Conservation (phyloP, 2,329 filamentous ascomycete genomes). For the Colletotrichum cordylinicola region DNA sequence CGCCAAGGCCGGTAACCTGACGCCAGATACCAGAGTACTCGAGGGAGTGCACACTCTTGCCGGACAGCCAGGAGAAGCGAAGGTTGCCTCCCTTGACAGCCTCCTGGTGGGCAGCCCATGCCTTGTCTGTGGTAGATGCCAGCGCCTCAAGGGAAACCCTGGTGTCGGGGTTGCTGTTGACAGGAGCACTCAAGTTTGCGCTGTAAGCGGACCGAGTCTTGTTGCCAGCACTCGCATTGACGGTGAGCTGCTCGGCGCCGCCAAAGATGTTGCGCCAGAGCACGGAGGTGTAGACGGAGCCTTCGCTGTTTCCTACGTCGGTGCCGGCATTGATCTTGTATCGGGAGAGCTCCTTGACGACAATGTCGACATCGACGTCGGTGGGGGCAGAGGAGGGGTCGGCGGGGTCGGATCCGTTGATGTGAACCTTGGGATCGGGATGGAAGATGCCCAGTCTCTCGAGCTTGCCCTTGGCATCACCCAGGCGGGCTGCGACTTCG, state of each 20-base stretch:
- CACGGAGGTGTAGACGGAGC: slow-evolving; percentile 88
- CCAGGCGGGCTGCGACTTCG: slow-evolving; percentile 77
- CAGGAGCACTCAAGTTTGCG: slow-evolving; percentile 80
- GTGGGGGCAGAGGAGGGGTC: slow-evolving; percentile 74
- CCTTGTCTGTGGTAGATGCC: slow-evolving; percentile 84
- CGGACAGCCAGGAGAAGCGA: slow-evolving; percentile 73
- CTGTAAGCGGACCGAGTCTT: slow-evolving; percentile 92
- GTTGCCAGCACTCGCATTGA: slow-evolving; percentile 89
- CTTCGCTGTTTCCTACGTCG: slow-evolving; percentile 91
- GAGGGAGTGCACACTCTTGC: slow-evolving; percentile 71
- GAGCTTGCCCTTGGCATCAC: slow-evolving; percentile 74
- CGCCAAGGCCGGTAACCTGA: slow-evolving; percentile 81
- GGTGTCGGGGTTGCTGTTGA: slow-evolving; percentile 81
- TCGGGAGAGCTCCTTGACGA: slow-evolving; percentile 80
- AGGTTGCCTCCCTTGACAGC: slow-evolving; percentile 78
- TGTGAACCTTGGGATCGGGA: slow-evolving; percentile 79
- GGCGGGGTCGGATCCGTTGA: slow-evolving; percentile 75
- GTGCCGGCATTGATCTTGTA: slow-evolving; percentile 93
- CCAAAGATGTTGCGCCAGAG: slow-evolving; percentile 93
- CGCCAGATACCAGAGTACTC: slow-evolving; percentile 86
- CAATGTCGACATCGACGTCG: slow-evolving; percentile 84
- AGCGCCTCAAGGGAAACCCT: slow-evolving; percentile 81
- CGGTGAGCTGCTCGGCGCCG: slow-evolving; percentile 85
- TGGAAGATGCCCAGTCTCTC: slow-evolving; percentile 88
- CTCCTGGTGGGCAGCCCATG: slow-evolving; percentile 95